Conservation (phyloP, 2,329 filamentous ascomycete genomes). For the Aotearoamyces nothofagi region DNA sequence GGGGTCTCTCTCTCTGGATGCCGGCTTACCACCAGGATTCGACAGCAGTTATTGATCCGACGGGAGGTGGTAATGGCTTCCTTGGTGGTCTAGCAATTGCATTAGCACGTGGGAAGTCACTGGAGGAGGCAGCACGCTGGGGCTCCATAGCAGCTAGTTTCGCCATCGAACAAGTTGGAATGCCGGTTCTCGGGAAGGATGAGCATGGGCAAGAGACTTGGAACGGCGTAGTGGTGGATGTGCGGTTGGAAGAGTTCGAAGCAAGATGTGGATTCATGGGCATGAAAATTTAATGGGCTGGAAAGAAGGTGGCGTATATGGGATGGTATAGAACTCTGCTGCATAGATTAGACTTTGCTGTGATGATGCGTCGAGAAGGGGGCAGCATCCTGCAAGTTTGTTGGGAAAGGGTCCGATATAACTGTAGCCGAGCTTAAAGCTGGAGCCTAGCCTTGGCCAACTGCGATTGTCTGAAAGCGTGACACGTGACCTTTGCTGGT, state of each 20-base stretch:
- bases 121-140: constrained; percentile 62
- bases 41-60: constrained; percentile 67
- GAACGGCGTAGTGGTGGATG: constrained; percentile 40
- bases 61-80: constrained; percentile 87
- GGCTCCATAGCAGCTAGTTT: constrained; percentile 78
- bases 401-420: too few relatives aligned
- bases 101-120: constrained; percentile 39
- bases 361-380: too few relatives aligned
- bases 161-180: constrained; percentile 85
- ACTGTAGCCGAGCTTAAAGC: too few relatives aligned
- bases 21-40: constrained; percentile 52
- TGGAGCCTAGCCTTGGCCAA: too few relatives aligned
- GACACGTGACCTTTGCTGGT: too few relatives aligned
- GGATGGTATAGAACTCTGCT: neutral
- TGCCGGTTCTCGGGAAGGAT: constrained; percentile 42
- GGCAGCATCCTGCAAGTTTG: too few relatives aligned
- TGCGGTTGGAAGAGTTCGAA: constrained; percentile 34
- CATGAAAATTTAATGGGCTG: too few relatives aligned
- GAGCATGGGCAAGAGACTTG: constrained; percentile 37
- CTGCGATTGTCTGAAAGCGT: too few relatives aligned
- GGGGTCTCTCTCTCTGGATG: constrained; percentile 57
- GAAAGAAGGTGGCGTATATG: constrained; percentile 1
- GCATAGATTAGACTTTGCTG: too few relatives aligned
- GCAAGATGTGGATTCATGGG: too few relatives aligned
- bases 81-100: constrained; percentile 45